phyloP scores from a whole-genome alignment of 306 rosid genomes.

The Luffa acutangula region DNA sequence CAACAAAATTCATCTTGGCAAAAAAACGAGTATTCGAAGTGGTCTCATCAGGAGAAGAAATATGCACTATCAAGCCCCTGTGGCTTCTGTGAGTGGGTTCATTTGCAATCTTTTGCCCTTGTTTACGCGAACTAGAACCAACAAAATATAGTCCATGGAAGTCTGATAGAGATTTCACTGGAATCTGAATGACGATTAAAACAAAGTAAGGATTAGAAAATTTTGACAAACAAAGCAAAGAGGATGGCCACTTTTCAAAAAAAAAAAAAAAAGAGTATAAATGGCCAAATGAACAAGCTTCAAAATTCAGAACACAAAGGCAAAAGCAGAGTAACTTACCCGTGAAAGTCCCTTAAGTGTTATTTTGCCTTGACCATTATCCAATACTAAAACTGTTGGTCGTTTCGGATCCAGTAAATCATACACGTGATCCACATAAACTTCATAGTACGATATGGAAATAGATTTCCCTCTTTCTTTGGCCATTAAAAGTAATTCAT shows the following conservation, averaged over 20 bases:
- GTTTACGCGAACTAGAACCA: constrained; percentile 37
- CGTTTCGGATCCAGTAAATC: constrained; percentile 59
- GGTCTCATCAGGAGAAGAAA: constrained; percentile 25
- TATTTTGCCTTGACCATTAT: constrained; percentile 53
- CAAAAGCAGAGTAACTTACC: constrained; percentile 26
- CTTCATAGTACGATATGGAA: constrained; percentile 61
- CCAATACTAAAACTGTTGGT: constrained; percentile 44
- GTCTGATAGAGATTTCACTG: constrained; percentile 47
- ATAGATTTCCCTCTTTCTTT: constrained; percentile 39
- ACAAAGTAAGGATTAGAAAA: not conserved
- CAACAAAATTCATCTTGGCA: constrained; percentile 76
- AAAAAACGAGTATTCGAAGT: constrained; percentile 12
- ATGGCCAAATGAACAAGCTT: not conserved
- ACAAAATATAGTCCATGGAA: constrained; percentile 37
- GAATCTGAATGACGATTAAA: constrained; percentile 29
- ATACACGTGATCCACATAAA: constrained; percentile 59
- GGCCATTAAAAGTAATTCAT: constrained; percentile 46
- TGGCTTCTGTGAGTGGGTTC: constrained; percentile 48
- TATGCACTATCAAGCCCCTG: constrained; percentile 56
- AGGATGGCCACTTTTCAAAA: too few species aligned
- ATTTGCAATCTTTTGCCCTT: constrained; percentile 28
- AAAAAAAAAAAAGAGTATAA: not conserved
- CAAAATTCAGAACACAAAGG: not conserved
- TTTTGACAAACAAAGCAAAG: not conserved
- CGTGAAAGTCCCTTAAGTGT: constrained; percentile 72